A percentile compares a stretch with the other conserved stretches of the same genome.
Evolutionary conservation across 2,329 filamentous ascomycete genomes (phyloP).

Genomic region (Aspergillus floridensis): DNA sequence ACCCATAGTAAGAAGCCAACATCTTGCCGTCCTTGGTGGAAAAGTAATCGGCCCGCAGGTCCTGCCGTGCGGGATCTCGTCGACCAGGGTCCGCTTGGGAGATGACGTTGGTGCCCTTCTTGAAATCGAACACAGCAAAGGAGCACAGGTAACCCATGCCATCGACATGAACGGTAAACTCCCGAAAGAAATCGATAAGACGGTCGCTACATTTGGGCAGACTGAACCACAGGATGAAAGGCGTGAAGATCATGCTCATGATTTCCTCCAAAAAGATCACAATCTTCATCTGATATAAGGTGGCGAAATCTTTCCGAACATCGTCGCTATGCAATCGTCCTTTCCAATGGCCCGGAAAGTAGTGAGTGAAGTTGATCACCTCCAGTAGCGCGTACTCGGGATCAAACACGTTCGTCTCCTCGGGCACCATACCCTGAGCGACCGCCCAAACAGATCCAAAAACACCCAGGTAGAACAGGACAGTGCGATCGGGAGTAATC

Average conservation of each 20-base stretch:
- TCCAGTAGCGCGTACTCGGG: conserved; percentile 84
- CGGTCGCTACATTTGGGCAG: conserved; percentile 86
- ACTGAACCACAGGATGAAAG: conserved; percentile 81
- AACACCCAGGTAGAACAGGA: conserved; percentile 83
- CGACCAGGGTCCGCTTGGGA: conserved; percentile 39
- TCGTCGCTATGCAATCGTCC: conserved; percentile 89
- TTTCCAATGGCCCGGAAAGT: conserved; percentile 85
- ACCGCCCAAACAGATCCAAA: conserved; percentile 81
- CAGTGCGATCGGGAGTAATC: conserved; percentile 81
- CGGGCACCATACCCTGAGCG: conserved; percentile 77
- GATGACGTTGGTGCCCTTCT: conserved; percentile 66
- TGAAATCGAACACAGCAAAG: conserved; percentile 96
- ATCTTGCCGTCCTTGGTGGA: conserved; percentile 96
- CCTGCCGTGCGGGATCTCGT: conserved; percentile 43
- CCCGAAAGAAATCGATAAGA: conserved; percentile 95
- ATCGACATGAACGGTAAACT: conserved; percentile 96
- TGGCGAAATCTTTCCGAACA: conserved; percentile 84
- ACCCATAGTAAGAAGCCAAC: conserved; percentile 94
- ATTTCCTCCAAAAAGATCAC: conserved; percentile 92
- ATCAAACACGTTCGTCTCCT: conserved; percentile 86
- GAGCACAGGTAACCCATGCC: conserved; percentile 95
- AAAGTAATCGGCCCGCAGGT: conserved; percentile 87
- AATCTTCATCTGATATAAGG: conserved; percentile 87
- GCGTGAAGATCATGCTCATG: conserved; percentile 86
- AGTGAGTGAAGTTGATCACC: conserved; percentile 90